phyloP scores from a whole-genome alignment of 352 stramenopile genomes.

The Saprolegnia diclina region DNA sequence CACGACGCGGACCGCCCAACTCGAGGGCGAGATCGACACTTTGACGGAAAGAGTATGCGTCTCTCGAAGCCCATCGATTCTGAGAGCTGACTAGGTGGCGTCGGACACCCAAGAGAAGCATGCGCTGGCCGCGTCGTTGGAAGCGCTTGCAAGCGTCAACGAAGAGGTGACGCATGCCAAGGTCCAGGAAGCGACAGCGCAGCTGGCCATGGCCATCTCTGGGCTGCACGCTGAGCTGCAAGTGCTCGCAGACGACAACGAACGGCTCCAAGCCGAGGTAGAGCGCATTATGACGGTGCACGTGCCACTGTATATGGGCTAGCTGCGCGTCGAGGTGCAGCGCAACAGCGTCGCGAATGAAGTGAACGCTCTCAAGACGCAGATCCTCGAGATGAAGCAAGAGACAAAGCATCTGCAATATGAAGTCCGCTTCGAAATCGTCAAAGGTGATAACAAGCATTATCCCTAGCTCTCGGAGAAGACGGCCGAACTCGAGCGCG shows the following conservation, averaged over 20 bases:
- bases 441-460: too few species aligned
- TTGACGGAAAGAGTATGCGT: not conserved
- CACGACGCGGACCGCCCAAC: not conserved
- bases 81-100: not conserved
- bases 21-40: not conserved
- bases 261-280: constrained; percentile 17
- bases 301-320: too few species aligned
- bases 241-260: constrained; percentile 9
- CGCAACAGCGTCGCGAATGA: constrained; percentile 4
- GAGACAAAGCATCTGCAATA: constrained; percentile 25
- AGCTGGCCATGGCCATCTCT: not conserved
- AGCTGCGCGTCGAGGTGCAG: not conserved
- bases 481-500: constrained; percentile 4
- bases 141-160: constrained; percentile 12
- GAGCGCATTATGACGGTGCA: not conserved
- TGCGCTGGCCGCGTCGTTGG: not conserved
- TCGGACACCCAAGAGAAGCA: constrained; percentile 8
- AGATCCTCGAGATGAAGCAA: constrained; percentile 20
- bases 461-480: constrained; percentile 26
- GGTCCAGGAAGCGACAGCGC: constrained; percentile 14
- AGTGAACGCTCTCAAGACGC: not conserved
- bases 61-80: not conserved
- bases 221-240: constrained; percentile 10
- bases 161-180: constrained; percentile 15
- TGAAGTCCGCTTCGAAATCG: not conserved